These are phyloP conservation scores for Lepraria neglecta DNA, from an alignment of 495 filamentous ascomycete species.

Conservation along the genomic window DNA sequence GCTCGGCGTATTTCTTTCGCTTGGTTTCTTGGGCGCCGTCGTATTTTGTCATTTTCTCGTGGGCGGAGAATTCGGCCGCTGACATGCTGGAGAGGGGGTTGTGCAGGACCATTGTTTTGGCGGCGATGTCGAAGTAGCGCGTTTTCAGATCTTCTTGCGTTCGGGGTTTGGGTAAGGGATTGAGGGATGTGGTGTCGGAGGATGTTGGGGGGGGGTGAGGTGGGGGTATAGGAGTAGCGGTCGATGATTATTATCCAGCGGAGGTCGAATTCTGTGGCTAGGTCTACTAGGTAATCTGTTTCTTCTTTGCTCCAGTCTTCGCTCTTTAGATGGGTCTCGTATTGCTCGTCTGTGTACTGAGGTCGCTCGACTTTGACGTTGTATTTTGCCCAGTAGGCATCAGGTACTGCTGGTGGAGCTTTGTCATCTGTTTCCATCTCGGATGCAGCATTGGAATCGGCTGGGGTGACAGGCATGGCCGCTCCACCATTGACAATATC, in stretches of 20 bases:
- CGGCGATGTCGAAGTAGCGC: constrained; percentile 80
- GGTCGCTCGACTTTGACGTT: constrained; percentile 71
- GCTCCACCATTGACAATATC: constrained; percentile 19
- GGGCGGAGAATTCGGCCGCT: constrained; percentile 65
- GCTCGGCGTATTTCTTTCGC: constrained; percentile 77
- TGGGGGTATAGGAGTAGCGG: constrained; percentile 72
- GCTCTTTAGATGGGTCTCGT: constrained; percentile 64
- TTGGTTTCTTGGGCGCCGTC: constrained; percentile 66
- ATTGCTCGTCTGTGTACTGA: constrained; percentile 78
- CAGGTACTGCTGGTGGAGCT: constrained; percentile 35
- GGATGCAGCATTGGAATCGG: constrained; percentile 36
- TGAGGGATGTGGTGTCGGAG: too few relatives aligned
- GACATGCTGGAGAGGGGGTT: constrained; percentile 82
- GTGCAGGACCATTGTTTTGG: constrained; percentile 75
- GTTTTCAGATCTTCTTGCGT: constrained; percentile 87
- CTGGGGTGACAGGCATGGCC: constrained; percentile 30
- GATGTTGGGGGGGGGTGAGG: constrained; percentile 31
- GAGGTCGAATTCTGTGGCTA: constrained; percentile 70
- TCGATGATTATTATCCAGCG: constrained; percentile 91
- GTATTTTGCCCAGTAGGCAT: constrained; percentile 67
- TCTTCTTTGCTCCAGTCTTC: constrained; percentile 83
- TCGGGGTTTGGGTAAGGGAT: constrained; percentile 42
- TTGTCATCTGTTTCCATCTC: constrained; percentile 42
- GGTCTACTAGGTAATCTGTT: constrained; percentile 78
- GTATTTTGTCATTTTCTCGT: constrained; percentile 81